phyloP scores from a whole-genome alignment of 2,329 filamentous ascomycete species.

The Beauveria australis region DNA sequence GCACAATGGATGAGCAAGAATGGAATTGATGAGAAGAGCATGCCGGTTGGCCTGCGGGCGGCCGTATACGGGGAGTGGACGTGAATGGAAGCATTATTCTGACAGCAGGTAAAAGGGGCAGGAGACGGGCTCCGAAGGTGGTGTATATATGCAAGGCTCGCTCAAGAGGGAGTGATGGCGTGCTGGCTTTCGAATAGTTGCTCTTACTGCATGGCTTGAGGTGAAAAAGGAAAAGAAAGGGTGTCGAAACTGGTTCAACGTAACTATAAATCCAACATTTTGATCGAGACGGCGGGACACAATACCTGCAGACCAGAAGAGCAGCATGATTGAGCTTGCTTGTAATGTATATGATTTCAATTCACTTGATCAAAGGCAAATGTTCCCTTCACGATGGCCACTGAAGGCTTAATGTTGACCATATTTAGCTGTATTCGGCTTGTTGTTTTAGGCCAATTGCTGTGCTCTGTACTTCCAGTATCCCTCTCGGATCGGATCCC shows the following conservation, averaged over 20 bases:
- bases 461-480: constrained; percentile 69
- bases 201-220: too few species aligned
- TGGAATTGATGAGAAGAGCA: not conserved
- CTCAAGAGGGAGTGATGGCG: too few species aligned
- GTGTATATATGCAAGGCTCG: too few species aligned
- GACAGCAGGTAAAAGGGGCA: not conserved
- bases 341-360: not conserved
- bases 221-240: too few species aligned
- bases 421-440: too few species aligned
- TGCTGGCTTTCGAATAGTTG: not conserved
- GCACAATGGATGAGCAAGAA: not conserved
- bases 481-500: constrained; percentile 82
- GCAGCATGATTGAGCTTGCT: not conserved
- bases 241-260: too few species aligned
- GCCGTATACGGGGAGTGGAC: not conserved
- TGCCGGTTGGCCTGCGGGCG: not conserved
- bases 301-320: not conserved
- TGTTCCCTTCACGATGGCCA: too few species aligned
- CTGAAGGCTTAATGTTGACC: too few species aligned
- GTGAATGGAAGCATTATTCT: not conserved
- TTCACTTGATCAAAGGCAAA: too few species aligned
- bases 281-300: not conserved
- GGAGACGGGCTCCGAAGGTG: not conserved
- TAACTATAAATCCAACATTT: too few species aligned
- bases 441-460: constrained; percentile 15